Conservation (phyloP, 2,329 filamentous ascomycete genomes). For the Trichoderma simmonsii region DNA sequence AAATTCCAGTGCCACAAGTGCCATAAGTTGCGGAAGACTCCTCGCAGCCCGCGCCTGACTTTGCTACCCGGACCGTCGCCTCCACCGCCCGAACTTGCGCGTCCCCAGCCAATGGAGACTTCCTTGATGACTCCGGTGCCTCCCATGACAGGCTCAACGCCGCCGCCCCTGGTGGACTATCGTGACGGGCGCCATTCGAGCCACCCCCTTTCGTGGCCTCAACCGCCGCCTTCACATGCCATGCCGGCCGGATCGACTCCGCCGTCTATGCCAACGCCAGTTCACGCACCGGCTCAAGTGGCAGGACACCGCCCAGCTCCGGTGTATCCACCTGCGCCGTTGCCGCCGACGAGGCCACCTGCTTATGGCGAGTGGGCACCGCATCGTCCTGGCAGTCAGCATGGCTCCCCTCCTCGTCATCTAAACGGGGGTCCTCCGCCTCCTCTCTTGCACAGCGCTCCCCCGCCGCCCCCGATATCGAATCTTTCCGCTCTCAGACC, state of each 20-base stretch:
- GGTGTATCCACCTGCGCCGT: slow-evolving; percentile 28
- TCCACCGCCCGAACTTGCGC: slow-evolving; percentile 10
- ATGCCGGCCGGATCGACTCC: slow-evolving; percentile 20
- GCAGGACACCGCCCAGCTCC: slow-evolving; percentile 29
- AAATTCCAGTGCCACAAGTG: slow-evolving; percentile 76
- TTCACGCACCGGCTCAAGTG: slow-evolving; percentile 25
- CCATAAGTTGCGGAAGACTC: slow-evolving; percentile 50
- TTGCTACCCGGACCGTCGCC: slow-evolving; percentile 5
- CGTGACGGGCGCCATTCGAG: slow-evolving; percentile 24
- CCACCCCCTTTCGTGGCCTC: slow-evolving; percentile 27
- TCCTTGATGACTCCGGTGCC: slow-evolving; percentile 25
- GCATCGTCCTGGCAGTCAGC: slow-evolving; percentile 45
- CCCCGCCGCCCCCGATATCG: slow-evolving; percentile 27
- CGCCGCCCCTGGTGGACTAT: slow-evolving; percentile 27
- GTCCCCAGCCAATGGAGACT: slow-evolving; percentile 15
- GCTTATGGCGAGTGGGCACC: slow-evolving; percentile 46
- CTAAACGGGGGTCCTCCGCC: slow-evolving; percentile 47
- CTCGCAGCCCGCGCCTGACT: slow-evolving; percentile 5
- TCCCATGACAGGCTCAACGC: slow-evolving; percentile 30
- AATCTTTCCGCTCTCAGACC: slow-evolving; percentile 48
- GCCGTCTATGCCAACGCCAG: slow-evolving; percentile 18
- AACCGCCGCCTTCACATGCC: slow-evolving; percentile 24
- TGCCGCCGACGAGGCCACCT: slow-evolving; percentile 25
- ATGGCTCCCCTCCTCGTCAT: slow-evolving; percentile 46
- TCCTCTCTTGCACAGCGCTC: slow-evolving; percentile 32